Evolutionary conservation across 176 grass and related monocot species (phyloP).

Genomic region (Eragrostis nindensis): DNA sequence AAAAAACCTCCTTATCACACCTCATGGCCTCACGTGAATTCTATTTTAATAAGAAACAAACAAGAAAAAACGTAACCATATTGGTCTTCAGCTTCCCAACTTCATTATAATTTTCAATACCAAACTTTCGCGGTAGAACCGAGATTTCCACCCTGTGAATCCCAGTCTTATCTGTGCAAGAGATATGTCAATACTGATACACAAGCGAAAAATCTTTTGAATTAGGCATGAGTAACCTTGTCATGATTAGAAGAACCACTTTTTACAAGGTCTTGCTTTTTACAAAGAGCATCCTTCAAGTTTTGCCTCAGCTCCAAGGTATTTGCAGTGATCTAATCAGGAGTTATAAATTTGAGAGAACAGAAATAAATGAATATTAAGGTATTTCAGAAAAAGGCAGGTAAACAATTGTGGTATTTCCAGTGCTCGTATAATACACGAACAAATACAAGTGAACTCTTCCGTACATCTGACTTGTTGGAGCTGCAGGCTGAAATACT

Average conservation of each 20-base stretch:
- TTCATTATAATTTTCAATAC: constrained; percentile 39
- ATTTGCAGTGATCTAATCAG: constrained; percentile 48
- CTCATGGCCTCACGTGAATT: not conserved
- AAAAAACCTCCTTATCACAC: not conserved
- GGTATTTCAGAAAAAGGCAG: not conserved
- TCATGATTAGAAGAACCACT: constrained; percentile 34
- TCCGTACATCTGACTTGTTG: constrained; percentile 37
- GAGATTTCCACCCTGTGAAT: constrained; percentile 51
- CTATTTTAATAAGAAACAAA: constrained; percentile 31
- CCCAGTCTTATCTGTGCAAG: constrained; percentile 48
- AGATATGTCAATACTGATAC: constrained; percentile 12
- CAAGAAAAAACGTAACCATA: constrained; percentile 46
- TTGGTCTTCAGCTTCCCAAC: constrained; percentile 40
- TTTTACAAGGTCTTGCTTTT: constrained; percentile 52
- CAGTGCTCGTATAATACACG: not conserved
- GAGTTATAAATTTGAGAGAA: not conserved
- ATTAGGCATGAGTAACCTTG: constrained; percentile 30
- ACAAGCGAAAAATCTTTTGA: not conserved
- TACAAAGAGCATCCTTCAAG: constrained; percentile 46
- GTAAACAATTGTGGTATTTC: not conserved
- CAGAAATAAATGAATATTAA: not conserved
- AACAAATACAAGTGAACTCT: not conserved
- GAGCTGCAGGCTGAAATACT: not conserved
- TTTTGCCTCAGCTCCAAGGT: constrained; percentile 37
- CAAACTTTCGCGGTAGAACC: constrained; percentile 69